Percentiles rank a stretch among this genome's conserved stretches.
Evolutionary conservation across 192 early-diverging fungal species (phyloP).

Genomic region (Piromyces sp.): DNA sequence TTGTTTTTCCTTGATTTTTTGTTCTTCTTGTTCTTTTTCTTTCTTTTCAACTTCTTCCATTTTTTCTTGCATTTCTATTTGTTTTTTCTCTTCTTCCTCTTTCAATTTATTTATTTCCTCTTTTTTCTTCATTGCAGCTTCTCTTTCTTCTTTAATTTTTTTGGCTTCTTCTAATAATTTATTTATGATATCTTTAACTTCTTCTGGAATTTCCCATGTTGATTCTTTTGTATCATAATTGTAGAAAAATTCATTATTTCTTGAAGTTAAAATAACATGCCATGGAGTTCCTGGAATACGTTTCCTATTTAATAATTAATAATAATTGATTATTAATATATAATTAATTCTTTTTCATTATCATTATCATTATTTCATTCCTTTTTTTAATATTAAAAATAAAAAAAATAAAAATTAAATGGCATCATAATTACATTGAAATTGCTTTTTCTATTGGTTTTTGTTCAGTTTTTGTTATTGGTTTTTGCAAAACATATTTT

Average conservation of each 20-base stretch:
- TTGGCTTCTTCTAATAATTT: constrained; percentile 27
- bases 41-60: constrained; percentile 42
- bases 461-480: background rate
- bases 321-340: too few relatives aligned
- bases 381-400: background rate
- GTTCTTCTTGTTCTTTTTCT: constrained; percentile 21
- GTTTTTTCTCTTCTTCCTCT: constrained; percentile 8
- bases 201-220: constrained; percentile 50
- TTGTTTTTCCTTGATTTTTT: constrained; percentile 1
- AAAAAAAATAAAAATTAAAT: constrained; percentile 7
- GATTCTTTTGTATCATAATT: constrained; percentile 47
- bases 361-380: too few relatives aligned
- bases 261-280: constrained; percentile 51
- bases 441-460: constrained; percentile 10
- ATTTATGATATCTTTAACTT: constrained; percentile 25
- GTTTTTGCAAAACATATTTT: background rate
- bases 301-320: constrained; percentile 14
- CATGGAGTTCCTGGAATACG: constrained; percentile 49
- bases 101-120: constrained; percentile 7
- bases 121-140: background rate
- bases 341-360: too few relatives aligned
- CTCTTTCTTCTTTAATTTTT: background rate
- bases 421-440: constrained; percentile 3
- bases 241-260: constrained; percentile 59
- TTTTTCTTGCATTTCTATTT: constrained; percentile 14